Base-by-base conservation (phyloP, 441 rosid species). In the Arabidopsis lyrata region DNA sequence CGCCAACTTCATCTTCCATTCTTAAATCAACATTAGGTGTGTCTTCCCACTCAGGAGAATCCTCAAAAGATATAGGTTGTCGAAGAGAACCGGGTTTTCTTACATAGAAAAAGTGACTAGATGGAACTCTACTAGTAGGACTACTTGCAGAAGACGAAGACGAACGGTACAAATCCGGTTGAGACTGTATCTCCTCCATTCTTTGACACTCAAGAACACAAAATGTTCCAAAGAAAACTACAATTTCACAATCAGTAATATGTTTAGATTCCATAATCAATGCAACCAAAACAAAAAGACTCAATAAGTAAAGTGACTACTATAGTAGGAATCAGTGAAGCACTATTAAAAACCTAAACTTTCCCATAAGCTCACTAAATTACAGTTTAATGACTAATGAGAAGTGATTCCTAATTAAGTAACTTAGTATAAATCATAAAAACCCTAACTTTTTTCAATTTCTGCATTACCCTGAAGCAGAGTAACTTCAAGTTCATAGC, bases 21-120 rank as follows among this genome's bases (percentile, higher is more conserved):
- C 97, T 91, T 49, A 74, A 86, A 75, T 88, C 98, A 32, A 63
- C 61, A 79, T 93, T 95, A 7, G 97, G 87, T 13, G 97, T 88
- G 76, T 95, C 99, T 75, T 95, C 99, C 99, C 99, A 93, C 55
- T 96, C 97, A 7, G 99, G 99, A 50, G 99, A 96, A 81, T 96
- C 99, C 83, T 93, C 98, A 49, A 96, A 90, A 0, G 99, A 96
- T 70, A 96, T 96, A 61, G 99, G 98, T 68, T 93, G 99, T 72
- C 96, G 70, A 48, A 91, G 81, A 48, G 94, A 87, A 77, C 97
- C 98, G 0, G 97, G 98, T 79, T 92, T 96, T 48, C 97, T 86
- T 70, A 93, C 81, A 80, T 93, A 96, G 87, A 96, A 96, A 80
- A 90, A 91, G 80, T 90, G 91, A 76, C 98, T 91, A 6, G 99